Conservation (phyloP, 306 rosid species). For the Vicia sativa region DNA sequence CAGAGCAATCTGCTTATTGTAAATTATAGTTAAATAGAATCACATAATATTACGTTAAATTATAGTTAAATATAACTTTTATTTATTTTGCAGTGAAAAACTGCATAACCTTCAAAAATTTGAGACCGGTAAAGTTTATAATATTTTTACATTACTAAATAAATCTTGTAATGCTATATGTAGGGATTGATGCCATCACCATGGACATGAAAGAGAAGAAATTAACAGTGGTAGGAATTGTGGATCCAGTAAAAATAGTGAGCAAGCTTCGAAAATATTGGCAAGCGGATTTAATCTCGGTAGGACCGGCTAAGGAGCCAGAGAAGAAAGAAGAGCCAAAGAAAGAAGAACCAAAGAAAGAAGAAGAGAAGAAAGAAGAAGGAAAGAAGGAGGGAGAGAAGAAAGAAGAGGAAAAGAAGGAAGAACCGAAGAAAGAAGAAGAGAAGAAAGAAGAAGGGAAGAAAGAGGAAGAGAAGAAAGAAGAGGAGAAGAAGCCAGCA, state of each 20-base stretch:
- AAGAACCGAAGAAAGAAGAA: slow-evolving; percentile 54
- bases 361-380: slow-evolving; percentile 47
- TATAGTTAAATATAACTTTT: too few relatives aligned
- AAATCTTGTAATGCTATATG: neutral
- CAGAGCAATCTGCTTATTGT: too few relatives aligned
- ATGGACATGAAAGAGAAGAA: slow-evolving; percentile 92
- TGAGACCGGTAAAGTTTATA: too few relatives aligned
- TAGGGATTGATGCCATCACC: slow-evolving; percentile 85
- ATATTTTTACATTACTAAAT: too few relatives aligned
- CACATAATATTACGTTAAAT: too few relatives aligned
- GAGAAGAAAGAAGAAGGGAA: slow-evolving; percentile 55
- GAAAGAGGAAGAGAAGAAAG: slow-evolving; percentile 48
- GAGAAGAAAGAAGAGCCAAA: slow-evolving; percentile 83
- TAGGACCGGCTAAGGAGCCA: slow-evolving; percentile 92
- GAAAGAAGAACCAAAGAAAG: slow-evolving; percentile 65
- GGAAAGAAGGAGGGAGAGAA: slow-evolving; percentile 45
- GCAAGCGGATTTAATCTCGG: slow-evolving; percentile 61
- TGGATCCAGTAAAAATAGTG: slow-evolving; percentile 80
- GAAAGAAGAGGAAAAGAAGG: slow-evolving; percentile 54
- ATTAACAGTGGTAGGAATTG: slow-evolving; percentile 77
- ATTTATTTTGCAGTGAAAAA: too few relatives aligned
- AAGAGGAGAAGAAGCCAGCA: slow-evolving; percentile 53
- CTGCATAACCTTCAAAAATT: too few relatives aligned
- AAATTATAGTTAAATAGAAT: too few relatives aligned
- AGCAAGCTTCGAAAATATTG: slow-evolving; percentile 82